Evolutionary conservation across 148 eudicot genomes (phyloP).

Genomic region (Chenopodium album): DNA sequence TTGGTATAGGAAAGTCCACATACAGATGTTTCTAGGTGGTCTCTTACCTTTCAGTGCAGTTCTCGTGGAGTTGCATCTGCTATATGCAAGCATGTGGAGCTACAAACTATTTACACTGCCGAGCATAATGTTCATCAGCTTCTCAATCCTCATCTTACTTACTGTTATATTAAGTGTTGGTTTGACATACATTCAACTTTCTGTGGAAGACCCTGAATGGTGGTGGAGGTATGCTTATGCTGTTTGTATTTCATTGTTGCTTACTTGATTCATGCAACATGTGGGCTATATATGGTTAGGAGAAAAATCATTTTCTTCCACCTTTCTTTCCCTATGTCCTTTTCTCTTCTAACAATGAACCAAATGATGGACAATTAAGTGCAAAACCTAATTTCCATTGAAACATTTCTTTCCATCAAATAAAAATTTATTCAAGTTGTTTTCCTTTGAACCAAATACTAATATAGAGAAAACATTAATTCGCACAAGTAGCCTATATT

Average conservation of each 20-base stretch:
- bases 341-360: neutral
- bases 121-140: conserved; percentile 47
- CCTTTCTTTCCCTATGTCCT: neutral
- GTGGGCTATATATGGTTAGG: neutral
- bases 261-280: neutral
- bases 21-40: conserved; percentile 71
- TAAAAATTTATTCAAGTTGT: neutral
- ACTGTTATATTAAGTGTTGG: conserved; percentile 40
- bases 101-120: conserved; percentile 58
- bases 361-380: neutral
- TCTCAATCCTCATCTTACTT: conserved; percentile 54
- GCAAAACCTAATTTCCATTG: neutral
- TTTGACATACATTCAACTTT: conserved; percentile 43
- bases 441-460: neutral
- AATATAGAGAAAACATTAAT: neutral
- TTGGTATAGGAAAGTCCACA: conserved; percentile 63
- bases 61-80: conserved; percentile 65
- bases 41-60: conserved; percentile 77
- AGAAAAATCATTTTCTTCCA: neutral
- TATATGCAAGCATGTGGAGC: conserved; percentile 77
- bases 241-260: neutral
- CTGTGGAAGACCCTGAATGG: conserved; percentile 40
- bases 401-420: neutral
- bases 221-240: conserved; percentile 80
- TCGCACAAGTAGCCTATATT: neutral